These are phyloP conservation scores for Lipomyces mesembrius DNA, from an alignment of 805 yeast species.

Conservation along the genomic window DNA sequence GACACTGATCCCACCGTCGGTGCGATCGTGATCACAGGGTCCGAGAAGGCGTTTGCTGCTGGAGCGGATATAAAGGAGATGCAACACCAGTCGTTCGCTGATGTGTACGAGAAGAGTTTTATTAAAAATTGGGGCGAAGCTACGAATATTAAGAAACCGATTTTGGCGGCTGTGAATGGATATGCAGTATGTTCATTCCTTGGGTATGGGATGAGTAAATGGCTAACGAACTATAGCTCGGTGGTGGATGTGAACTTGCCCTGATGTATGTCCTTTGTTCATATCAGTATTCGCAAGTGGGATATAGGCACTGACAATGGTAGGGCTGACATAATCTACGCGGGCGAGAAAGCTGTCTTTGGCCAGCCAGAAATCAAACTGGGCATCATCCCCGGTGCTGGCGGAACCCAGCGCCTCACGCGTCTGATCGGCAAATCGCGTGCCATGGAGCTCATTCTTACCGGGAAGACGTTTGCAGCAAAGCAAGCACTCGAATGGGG, in stretches of 20 bases:
- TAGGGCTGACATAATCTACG: slow-evolving; percentile 55
- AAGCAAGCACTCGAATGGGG: slow-evolving; percentile 56
- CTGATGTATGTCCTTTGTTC: slow-evolving; percentile 47
- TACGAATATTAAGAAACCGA: slow-evolving; percentile 51
- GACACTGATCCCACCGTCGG: slow-evolving; percentile 50
- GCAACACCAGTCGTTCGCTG: slow-evolving; percentile 49
- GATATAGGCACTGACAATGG: background rate
- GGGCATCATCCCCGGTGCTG: slow-evolving; percentile 57
- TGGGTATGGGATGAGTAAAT: slow-evolving; percentile 6
- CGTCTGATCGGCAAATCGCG: slow-evolving; percentile 55
- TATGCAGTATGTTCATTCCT: slow-evolving; percentile 45
- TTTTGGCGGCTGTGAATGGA: slow-evolving; percentile 60
- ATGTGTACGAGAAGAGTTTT: slow-evolving; percentile 47
- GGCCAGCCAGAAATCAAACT: slow-evolving; percentile 62
- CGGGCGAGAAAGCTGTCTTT: slow-evolving; percentile 54
- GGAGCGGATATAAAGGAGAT: slow-evolving; percentile 63
- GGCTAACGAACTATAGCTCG: slow-evolving; percentile 43
- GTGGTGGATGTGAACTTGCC: slow-evolving; percentile 63
- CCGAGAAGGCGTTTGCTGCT: slow-evolving; percentile 56
- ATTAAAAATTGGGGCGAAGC: slow-evolving; percentile 51
- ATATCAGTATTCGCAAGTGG: background rate
- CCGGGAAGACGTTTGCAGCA: slow-evolving; percentile 54
- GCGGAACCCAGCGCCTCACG: slow-evolving; percentile 59
- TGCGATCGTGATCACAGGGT: slow-evolving; percentile 56
- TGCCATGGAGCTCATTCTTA: slow-evolving; percentile 56